These are phyloP conservation scores for Phascolomyces articulosus DNA, from an alignment of 371 early-diverging fungal species.

Conservation along the genomic window DNA sequence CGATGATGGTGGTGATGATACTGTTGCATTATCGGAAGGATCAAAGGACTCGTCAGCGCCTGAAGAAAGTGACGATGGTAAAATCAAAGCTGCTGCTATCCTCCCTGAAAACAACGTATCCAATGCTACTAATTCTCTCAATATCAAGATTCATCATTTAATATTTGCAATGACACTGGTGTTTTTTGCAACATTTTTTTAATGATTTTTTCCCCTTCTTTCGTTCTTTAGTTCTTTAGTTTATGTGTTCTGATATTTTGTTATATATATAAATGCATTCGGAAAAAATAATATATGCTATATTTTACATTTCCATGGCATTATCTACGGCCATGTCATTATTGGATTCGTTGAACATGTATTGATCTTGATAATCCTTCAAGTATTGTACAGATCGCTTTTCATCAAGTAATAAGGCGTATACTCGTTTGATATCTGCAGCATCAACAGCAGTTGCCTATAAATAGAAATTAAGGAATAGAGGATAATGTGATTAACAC, in stretches of 20 bases:
- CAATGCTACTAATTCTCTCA: background rate
- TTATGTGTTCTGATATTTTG: too few relatives aligned
- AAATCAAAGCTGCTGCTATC: background rate
- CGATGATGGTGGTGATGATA: background rate
- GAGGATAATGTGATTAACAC: too few relatives aligned
- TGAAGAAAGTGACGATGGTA: background rate
- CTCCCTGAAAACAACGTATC: background rate
- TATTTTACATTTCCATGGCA: slow-evolving; percentile 53
- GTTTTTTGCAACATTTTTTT: background rate
- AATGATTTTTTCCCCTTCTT: background rate
- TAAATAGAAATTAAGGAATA: too few relatives aligned
- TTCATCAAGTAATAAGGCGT: slow-evolving; percentile 95
- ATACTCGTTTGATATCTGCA: slow-evolving; percentile 90
- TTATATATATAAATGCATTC: background rate
- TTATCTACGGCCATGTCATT: slow-evolving; percentile 42
- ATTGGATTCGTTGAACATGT: slow-evolving; percentile 82
- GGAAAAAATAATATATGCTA: background rate
- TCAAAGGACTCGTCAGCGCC: too few relatives aligned
- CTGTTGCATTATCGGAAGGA: too few relatives aligned
- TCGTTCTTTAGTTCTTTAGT: background rate
- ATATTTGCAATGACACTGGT: background rate
- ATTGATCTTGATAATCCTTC: slow-evolving; percentile 91
- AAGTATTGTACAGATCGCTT: slow-evolving; percentile 93
- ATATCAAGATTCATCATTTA: background rate
- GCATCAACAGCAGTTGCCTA: slow-evolving; percentile 86